Conservation (phyloP, 306 rosid genomes). For the Sphenostylis stenocarpa region DNA sequence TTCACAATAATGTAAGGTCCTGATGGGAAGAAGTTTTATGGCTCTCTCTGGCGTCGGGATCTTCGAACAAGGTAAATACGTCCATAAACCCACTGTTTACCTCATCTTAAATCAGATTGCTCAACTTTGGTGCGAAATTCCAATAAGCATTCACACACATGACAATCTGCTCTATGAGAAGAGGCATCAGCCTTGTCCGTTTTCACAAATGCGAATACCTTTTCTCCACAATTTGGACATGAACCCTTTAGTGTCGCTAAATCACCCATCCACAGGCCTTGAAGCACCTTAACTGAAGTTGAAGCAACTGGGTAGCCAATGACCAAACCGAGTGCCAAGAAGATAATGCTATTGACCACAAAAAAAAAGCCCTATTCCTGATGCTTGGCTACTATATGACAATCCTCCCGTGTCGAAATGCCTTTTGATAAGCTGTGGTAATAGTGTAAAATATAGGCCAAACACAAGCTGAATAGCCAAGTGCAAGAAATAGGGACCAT, state of each 20-base stretch:
- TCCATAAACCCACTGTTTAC: constrained; percentile 75
- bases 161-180: constrained; percentile 83
- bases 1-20: too few relatives aligned
- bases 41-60: constrained; percentile 42
- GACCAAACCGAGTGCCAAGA: constrained; percentile 55
- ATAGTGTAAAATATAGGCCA: constrained; percentile 53
- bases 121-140: constrained; percentile 71
- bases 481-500: constrained; percentile 65
- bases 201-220: constrained; percentile 88
- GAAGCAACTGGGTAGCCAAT: constrained; percentile 68
- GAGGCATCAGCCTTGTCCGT: constrained; percentile 47
- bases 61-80: constrained; percentile 68
- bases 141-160: constrained; percentile 69
- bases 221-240: constrained; percentile 90
- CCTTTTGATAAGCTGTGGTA: constrained; percentile 48
- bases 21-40: too few relatives aligned
- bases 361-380: constrained; percentile 43
- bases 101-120: constrained; percentile 54
- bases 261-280: constrained; percentile 79
- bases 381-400: constrained; percentile 43
- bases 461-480: constrained; percentile 61
- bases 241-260: constrained; percentile 82
- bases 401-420: constrained; percentile 54
- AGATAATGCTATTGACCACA: constrained; percentile 47
- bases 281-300: constrained; percentile 78